phyloP scores from a whole-genome alignment of 1,284 basidiomycete genomes.

The Sphagnurus paluster region DNA sequence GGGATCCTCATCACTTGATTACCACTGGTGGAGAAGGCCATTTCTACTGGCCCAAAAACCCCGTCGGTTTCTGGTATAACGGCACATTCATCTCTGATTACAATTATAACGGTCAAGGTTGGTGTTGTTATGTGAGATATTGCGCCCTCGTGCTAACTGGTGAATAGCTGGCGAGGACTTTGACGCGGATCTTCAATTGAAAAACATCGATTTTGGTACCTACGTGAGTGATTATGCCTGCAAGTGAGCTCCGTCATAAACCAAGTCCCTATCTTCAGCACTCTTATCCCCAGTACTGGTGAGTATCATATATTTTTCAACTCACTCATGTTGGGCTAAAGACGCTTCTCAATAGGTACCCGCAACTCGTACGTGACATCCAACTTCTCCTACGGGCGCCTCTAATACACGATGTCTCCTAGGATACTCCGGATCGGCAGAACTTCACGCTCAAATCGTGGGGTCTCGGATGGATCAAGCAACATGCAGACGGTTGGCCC shows the following conservation, averaged over 20 bases:
- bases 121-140: not conserved
- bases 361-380: constrained; percentile 31
- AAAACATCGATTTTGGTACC: constrained; percentile 57
- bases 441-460: constrained; percentile 50
- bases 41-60: constrained; percentile 49
- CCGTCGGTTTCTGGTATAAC: constrained; percentile 43
- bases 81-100: constrained; percentile 47
- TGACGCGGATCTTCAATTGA: constrained; percentile 44
- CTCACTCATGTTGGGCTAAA: not conserved
- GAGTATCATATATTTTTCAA: constrained; percentile 3
- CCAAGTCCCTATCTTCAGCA: constrained; percentile 35
- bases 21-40: constrained; percentile 61
- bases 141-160: not conserved
- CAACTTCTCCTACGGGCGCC: not conserved
- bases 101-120: constrained; percentile 57
- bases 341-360: constrained; percentile 29
- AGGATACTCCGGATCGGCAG: constrained; percentile 51
- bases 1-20: constrained; percentile 56
- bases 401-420: not conserved
- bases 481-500: constrained; percentile 42
- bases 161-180: constrained; percentile 55
- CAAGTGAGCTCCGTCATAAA: not conserved
- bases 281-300: constrained; percentile 55
- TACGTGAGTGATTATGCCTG: constrained; percentile 37
- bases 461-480: constrained; percentile 55